Base-by-base conservation (phyloP, 495 filamentous ascomycete species). In the Sabuloglossum arenarium region DNA sequence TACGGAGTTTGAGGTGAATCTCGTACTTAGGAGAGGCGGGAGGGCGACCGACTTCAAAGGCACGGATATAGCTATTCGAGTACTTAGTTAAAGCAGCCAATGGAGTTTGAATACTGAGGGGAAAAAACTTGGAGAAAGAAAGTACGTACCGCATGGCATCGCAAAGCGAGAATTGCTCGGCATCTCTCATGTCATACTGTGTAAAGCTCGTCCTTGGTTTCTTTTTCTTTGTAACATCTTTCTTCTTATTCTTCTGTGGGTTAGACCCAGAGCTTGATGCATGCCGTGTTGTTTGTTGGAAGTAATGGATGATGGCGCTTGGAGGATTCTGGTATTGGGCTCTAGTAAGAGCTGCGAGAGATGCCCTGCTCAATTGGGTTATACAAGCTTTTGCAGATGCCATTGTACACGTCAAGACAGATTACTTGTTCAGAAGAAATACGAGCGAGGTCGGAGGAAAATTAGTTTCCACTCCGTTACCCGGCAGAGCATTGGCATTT, bases 71-170 rank as follows among this genome's bases (percentile, higher is more conserved):
- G 62, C 88, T 95, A 60, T 32, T 43, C 12, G 24, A 32, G 51
- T 27, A 27, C 1, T 53, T 59, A 49, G 23, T 59, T 12, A 19
- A 23, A 19, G 8, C 16, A 54, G 6, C 11, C 51, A 27, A 54
- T 2, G n/a, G 14, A 21, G 0, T 54, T 21, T 21, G 1, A 14
- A 14, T 14, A 14, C 34, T 6, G 14, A 51, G 24, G 10, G 25
- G 47, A 1, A 29, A 51, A 51, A 28, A 1, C 10, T 1, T 1
- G 21, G 30, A 34, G 30, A 54, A 54, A 43, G 8, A 31, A 23
- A 4, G 53, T 28, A 61, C 76, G 49, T 76, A 90, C 85, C 89
- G 78, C 81, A 98, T 93, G 6, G 91, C 91, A 72, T 98, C 91
- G 61, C 84, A 85, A 11, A 98, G 75, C 5, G 85, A 75, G 65